Evolutionary conservation across 139 green algal genomes (phyloP).

Genomic region (Pycnococcus provasolii): DNA sequence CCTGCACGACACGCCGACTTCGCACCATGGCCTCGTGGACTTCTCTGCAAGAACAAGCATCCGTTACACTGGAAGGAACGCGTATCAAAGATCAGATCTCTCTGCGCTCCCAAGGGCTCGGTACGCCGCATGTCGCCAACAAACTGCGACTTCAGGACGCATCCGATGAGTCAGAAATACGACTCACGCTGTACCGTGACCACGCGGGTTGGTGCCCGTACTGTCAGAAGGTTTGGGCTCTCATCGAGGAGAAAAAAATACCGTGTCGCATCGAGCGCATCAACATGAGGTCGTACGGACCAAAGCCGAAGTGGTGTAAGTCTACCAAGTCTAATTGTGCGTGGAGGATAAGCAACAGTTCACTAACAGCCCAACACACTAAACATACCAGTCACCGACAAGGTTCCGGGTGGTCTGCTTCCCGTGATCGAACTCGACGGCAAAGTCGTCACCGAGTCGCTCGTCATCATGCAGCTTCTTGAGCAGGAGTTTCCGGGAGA

Average conservation of each 20-base stretch:
- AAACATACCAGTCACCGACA: background rate
- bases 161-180: too few relatives aligned
- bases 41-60: too few relatives aligned
- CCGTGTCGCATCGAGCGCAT: slow-evolving; percentile 49
- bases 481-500: slow-evolving; percentile 15
- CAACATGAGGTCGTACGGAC: slow-evolving; percentile 79
- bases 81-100: too few relatives aligned
- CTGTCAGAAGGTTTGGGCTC: slow-evolving; percentile 68
- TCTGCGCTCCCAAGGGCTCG: too few relatives aligned
- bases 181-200: slow-evolving; percentile 58
- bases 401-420: slow-evolving; percentile 55
- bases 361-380: too few relatives aligned
- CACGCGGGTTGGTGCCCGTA: slow-evolving; percentile 67
- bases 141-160: too few relatives aligned
- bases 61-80: too few relatives aligned
- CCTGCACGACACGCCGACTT: too few relatives aligned
- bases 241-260: slow-evolving; percentile 89
- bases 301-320: slow-evolving; percentile 51
- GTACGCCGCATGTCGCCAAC: too few relatives aligned
- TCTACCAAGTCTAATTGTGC: too few relatives aligned
- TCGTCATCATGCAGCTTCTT: slow-evolving; percentile 29
- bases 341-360: too few relatives aligned
- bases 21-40: too few relatives aligned
- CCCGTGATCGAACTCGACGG: slow-evolving; percentile 83
- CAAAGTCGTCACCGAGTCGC: slow-evolving; percentile 52